These are phyloP conservation scores for Cornus suecica DNA, from an alignment of 148 eudicot genomes.

Conservation along the genomic window DNA sequence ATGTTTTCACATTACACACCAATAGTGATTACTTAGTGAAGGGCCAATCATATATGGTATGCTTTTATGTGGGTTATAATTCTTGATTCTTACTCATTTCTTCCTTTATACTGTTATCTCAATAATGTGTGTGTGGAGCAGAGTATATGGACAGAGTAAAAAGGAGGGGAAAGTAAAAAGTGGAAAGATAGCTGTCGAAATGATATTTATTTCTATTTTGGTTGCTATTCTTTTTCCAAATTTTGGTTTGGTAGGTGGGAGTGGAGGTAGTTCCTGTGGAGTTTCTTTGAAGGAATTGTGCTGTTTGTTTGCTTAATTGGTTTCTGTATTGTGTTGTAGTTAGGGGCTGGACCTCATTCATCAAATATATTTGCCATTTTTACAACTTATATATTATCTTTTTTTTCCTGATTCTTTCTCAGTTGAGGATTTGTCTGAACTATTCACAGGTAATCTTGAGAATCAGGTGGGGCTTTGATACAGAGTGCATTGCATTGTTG, in stretches of 20 bases:
- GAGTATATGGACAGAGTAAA: slow-evolving; percentile 27
- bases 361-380: slow-evolving; percentile 21
- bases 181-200: slow-evolving; percentile 26
- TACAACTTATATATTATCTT: slow-evolving; percentile 18
- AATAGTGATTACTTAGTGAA: background rate
- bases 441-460: slow-evolving; percentile 33
- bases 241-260: slow-evolving; percentile 61
- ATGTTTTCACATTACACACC: background rate
- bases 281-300: slow-evolving; percentile 72
- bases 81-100: background rate
- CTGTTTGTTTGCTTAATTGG: slow-evolving; percentile 28
- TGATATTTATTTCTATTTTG: slow-evolving; percentile 16
- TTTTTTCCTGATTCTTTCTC: slow-evolving; percentile 14
- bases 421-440: slow-evolving; percentile 19
- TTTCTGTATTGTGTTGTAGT: slow-evolving; percentile 21
- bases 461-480: slow-evolving; percentile 37
- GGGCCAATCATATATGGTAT: background rate
- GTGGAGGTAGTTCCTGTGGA: slow-evolving; percentile 71
- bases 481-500: slow-evolving; percentile 7
- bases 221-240: slow-evolving; percentile 27
- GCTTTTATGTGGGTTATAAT: slow-evolving; percentile 3
- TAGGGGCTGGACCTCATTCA: slow-evolving; percentile 20
- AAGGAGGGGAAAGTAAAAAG: slow-evolving; percentile 33
- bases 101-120: slow-evolving; percentile 1
- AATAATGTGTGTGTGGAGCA: slow-evolving; percentile 9